Percentiles rank a stretch among this genome's conserved stretches.
Evolutionary conservation across 768 basidiomycete species (phyloP).

Genomic region (Lactarius tabidus): DNA sequence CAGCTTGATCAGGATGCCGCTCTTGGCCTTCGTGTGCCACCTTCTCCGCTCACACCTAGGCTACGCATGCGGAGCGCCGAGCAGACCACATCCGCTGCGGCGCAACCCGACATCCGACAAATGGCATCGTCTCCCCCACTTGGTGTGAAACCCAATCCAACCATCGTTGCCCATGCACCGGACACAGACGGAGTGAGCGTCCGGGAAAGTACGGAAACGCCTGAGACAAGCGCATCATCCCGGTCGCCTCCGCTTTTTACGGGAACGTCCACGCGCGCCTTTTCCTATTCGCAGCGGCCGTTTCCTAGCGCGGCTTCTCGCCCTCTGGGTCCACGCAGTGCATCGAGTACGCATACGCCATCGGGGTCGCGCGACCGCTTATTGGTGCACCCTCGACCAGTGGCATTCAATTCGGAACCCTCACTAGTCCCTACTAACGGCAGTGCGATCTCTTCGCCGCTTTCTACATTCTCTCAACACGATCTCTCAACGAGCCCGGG

Average conservation of each 20-base stretch:
- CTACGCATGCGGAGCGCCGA: constrained; percentile 29
- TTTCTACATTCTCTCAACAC: constrained; percentile 44
- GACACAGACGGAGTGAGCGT: constrained; percentile 8
- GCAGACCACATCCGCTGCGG: constrained; percentile 2
- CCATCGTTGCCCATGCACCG: constrained; percentile 22
- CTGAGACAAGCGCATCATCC: not conserved
- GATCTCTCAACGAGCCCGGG: constrained; percentile 52
- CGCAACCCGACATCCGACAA: not conserved
- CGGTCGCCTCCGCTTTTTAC: constrained; percentile 4
- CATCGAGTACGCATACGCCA: constrained; percentile 32
- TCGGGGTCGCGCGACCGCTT: constrained; percentile 41
- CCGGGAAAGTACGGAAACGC: constrained; percentile 1
- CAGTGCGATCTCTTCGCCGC: constrained; percentile 34
- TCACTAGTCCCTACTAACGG: constrained; percentile 58
- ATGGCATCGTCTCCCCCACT: constrained; percentile 13
- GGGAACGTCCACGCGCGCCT: constrained; percentile 24
- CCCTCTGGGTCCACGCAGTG: constrained; percentile 26
- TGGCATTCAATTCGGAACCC: constrained; percentile 80
- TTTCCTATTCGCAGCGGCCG: constrained; percentile 15
- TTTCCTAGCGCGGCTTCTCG: constrained; percentile 26
- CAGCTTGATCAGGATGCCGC: constrained; percentile 52
- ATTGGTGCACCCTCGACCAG: constrained; percentile 64
- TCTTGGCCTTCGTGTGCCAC: constrained; percentile 64
- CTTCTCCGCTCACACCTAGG: constrained; percentile 32
- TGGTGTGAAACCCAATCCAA: constrained; percentile 10